Percentiles rank a stretch among this genome's conserved stretches.
Evolutionary conservation across 1,284 basidiomycete genomes (phyloP).

Genomic region (Entoloma clypeatum): DNA sequence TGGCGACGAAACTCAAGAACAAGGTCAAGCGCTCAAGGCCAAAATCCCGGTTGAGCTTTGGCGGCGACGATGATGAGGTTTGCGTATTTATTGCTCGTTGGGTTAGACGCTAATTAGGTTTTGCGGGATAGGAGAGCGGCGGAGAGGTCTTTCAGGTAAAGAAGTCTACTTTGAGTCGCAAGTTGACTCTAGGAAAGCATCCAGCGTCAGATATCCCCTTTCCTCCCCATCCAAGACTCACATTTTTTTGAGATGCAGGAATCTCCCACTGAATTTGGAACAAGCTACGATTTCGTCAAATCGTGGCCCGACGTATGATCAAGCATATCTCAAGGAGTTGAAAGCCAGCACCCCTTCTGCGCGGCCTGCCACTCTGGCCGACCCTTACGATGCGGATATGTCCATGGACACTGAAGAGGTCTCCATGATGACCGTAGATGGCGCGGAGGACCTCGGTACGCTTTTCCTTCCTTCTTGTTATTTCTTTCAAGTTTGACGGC

Average conservation of each 20-base stretch:
- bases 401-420: slow-evolving; percentile 47
- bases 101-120: slow-evolving; percentile 23
- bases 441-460: slow-evolving; percentile 12
- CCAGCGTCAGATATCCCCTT: slow-evolving; percentile 34
- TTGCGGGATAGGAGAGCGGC: slow-evolving; percentile 43
- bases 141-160: slow-evolving; percentile 71
- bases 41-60: slow-evolving; percentile 77
- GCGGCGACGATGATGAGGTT: slow-evolving; percentile 76
- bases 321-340: slow-evolving; percentile 76
- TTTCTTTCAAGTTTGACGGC: background rate
- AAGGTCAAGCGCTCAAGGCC: slow-evolving; percentile 60
- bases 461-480: background rate
- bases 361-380: slow-evolving; percentile 39
- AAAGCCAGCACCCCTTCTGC: slow-evolving; percentile 75
- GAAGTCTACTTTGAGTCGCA: slow-evolving; percentile 70
- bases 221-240: slow-evolving; percentile 5
- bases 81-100: slow-evolving; percentile 26
- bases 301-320: slow-evolving; percentile 64
- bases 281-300: slow-evolving; percentile 49
- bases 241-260: slow-evolving; percentile 24
- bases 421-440: slow-evolving; percentile 22
- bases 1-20: slow-evolving; percentile 65
- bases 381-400: slow-evolving; percentile 49
- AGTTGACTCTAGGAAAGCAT: slow-evolving; percentile 53
- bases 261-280: slow-evolving; percentile 41